Evolutionary conservation across 495 filamentous ascomycete species (phyloP), one percentile per base, ranked within the genome.

Genomic region (Penicillium psychrofluorescens): DNA sequence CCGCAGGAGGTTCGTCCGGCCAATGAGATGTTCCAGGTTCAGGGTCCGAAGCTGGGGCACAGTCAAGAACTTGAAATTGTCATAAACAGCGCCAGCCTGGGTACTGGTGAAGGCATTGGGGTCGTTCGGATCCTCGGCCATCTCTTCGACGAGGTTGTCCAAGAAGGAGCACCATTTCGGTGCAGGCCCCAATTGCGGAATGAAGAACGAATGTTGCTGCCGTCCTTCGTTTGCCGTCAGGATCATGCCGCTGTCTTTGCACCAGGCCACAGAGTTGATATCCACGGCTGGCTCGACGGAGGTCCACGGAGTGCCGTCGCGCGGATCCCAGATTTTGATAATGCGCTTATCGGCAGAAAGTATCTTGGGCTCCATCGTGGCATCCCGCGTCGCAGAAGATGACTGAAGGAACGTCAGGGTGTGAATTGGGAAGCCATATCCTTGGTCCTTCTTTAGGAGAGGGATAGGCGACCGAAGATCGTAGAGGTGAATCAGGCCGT

Each of bases 1-100:
- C 29, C 89, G 77, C 36, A 99, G 66, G 9, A 96, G 70, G 56
- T 84, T 88, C 38, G 86, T 92, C 41, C 85, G 84, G 40, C 90
- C 91, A 36, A 95, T 76, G 29, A 96, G 72, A 61, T 96, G 90
- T 30, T 86, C 86, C 35, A 96, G 64, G 54, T 83, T 92, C 45
- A 96, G 77, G 0, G 75, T 74, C 42, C 80, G 80, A 27, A 98
- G 76, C 65, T 97, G 86, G 29, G 85, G 79, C 40, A 85, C 59
- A 6, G 91, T 95, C 44, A 99, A 71, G 79, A 99, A 97, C 62
- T 95, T 96, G 78, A 86, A 97, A 62, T 97, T 96, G 63, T 97
- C 94, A 69, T 96, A 99, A 11, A 95, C 84, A 48, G 90, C 80
- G 30, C 84, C 81, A 28, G 63, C 62, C 30, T 70, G 64, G 28